Evolutionary conservation across 1,284 basidiomycete species (phyloP).

Genomic region (Cryptococcus maquisensis): DNA sequence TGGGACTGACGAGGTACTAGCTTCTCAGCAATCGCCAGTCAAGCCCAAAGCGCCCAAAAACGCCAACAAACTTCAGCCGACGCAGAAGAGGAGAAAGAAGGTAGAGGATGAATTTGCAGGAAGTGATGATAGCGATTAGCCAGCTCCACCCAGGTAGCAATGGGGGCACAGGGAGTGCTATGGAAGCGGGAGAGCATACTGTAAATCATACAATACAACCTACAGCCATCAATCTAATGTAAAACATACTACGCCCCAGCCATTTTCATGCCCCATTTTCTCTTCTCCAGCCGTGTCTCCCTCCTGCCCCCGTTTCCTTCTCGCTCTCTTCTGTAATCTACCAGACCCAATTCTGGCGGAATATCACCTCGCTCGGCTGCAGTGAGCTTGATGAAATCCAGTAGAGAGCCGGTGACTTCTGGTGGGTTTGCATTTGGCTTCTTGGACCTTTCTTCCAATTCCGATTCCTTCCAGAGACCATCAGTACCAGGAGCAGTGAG

Average conservation of each 20-base stretch:
- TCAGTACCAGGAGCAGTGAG: not conserved
- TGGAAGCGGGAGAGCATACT: slow-evolving; percentile 6
- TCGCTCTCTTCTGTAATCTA: slow-evolving; percentile 31
- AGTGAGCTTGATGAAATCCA: slow-evolving; percentile 46
- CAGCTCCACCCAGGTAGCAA: slow-evolving; percentile 28
- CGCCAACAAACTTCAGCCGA: slow-evolving; percentile 34
- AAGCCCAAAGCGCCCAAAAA: slow-evolving; percentile 22
- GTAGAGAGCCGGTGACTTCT: slow-evolving; percentile 32
- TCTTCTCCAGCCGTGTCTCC: slow-evolving; percentile 1
- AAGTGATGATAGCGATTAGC: not conserved
- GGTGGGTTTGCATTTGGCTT: too few species aligned
- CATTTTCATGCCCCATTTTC: slow-evolving; percentile 13
- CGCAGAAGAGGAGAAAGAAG: slow-evolving; percentile 28
- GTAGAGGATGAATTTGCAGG: not conserved
- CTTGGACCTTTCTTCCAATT: too few species aligned
- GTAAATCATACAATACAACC: not conserved
- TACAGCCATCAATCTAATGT: not conserved
- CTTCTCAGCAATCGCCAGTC: slow-evolving; percentile 22
- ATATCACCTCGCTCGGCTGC: slow-evolving; percentile 41
- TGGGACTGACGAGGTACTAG: not conserved
- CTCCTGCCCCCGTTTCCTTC: not conserved
- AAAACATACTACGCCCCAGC: slow-evolving; percentile 2
- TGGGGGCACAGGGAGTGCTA: slow-evolving; percentile 33
- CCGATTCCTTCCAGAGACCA: too few species aligned
- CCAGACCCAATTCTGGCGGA: slow-evolving; percentile 43